Evolutionary conservation across 176 grass and related monocot genomes (phyloP).

Genomic region (Olyra latifolia): DNA sequence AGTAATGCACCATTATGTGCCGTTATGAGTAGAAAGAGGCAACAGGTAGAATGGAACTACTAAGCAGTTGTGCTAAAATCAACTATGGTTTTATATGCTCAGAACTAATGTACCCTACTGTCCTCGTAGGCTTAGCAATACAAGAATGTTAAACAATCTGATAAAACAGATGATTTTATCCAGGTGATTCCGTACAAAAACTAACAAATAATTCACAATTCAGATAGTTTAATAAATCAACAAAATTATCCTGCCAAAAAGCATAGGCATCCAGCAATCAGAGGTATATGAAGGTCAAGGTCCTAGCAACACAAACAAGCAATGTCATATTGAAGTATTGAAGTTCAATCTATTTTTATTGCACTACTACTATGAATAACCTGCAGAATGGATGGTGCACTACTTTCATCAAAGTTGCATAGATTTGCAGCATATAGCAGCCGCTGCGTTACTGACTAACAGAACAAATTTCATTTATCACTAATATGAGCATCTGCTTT

Average conservation of each 20-base stretch:
- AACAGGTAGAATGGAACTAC: slow-evolving; percentile 19
- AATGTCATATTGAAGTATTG: background rate
- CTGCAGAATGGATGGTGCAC: background rate
- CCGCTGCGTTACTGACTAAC: background rate
- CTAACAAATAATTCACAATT: background rate
- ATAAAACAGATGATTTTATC: background rate
- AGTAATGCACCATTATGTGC: slow-evolving; percentile 11
- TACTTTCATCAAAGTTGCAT: slow-evolving; percentile 13
- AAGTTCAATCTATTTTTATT: background rate
- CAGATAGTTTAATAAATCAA: slow-evolving; percentile 11
- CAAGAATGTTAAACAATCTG: background rate
- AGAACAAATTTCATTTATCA: slow-evolving; percentile 2
- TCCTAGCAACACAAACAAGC: background rate
- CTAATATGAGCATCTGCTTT: background rate
- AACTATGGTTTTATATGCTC: background rate
- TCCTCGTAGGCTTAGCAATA: background rate
- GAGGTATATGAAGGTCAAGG: slow-evolving; percentile 3
- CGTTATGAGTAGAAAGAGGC: background rate
- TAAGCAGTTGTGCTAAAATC: slow-evolving; percentile 12
- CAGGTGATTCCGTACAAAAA: slow-evolving; percentile 17
- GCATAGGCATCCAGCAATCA: slow-evolving; percentile 13
- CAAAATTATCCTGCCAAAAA: background rate
- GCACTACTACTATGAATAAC: background rate
- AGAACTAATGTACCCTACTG: background rate
- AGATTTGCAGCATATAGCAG: background rate